phyloP scores from a whole-genome alignment of 805 yeast genomes.

The Maudiozyma bulderi region DNA sequence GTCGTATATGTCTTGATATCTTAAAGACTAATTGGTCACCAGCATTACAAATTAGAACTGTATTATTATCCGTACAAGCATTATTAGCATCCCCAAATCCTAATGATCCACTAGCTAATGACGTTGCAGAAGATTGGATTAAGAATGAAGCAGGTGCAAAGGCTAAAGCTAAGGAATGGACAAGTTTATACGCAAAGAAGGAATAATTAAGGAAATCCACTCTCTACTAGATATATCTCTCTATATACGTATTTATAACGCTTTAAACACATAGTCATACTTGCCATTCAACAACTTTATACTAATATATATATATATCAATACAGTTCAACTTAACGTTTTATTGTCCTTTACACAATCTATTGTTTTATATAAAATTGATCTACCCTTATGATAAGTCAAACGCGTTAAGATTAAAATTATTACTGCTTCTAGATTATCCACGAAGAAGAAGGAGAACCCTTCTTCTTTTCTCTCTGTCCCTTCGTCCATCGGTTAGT shows the following conservation, averaged over 20 bases:
- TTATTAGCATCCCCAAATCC: slow-evolving; percentile 94
- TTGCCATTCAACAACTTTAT: not conserved
- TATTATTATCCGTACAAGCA: slow-evolving; percentile 85
- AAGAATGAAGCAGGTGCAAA: slow-evolving; percentile 74
- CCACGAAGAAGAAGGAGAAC: too few relatives aligned
- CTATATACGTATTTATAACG: not conserved
- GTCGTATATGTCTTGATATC: slow-evolving; percentile 92
- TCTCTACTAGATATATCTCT: not conserved
- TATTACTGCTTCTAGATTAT: too few relatives aligned
- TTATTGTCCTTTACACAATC: too few relatives aligned
- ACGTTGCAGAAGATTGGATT: slow-evolving; percentile 96
- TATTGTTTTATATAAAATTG: too few relatives aligned
- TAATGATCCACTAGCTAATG: slow-evolving; percentile 95
- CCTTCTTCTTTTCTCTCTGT: too few relatives aligned
- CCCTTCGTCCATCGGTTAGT: too few relatives aligned
- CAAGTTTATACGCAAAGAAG: slow-evolving; percentile 28
- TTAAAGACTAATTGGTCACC: slow-evolving; percentile 96
- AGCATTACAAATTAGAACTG: slow-evolving; percentile 90
- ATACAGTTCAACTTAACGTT: too few relatives aligned
- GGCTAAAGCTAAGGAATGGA: slow-evolving; percentile 55
- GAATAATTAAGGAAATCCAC: not conserved
- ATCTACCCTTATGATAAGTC: too few relatives aligned
- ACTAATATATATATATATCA: too few relatives aligned
- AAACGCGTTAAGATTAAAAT: too few relatives aligned
- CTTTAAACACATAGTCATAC: not conserved